A percentile compares a stretch with the other conserved stretches of the same genome.
phyloP scores from a whole-genome alignment of 1,284 basidiomycete species.

The Mycena citricolor region DNA sequence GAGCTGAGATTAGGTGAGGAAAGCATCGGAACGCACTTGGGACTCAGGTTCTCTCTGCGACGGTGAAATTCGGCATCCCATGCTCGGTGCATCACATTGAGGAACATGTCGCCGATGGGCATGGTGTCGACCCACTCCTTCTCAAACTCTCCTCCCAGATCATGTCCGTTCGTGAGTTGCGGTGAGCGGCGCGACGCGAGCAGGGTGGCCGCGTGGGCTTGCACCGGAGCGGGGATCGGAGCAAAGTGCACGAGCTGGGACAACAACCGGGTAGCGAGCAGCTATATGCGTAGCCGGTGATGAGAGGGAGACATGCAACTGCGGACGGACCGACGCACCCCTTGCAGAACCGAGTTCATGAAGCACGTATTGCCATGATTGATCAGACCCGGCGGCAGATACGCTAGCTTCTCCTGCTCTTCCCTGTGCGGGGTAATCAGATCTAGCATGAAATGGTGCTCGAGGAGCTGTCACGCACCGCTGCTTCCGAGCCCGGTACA shows the following conservation, averaged over 20 bases:
- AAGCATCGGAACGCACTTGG: slow-evolving; percentile 48
- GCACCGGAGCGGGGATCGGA: slow-evolving; percentile 41
- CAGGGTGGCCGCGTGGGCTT: slow-evolving; percentile 37
- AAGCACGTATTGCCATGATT: slow-evolving; percentile 86
- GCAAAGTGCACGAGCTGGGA: slow-evolving; percentile 60
- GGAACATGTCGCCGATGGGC: slow-evolving; percentile 65
- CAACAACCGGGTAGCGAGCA: slow-evolving; percentile 65
- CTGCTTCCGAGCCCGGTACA: slow-evolving; percentile 55
- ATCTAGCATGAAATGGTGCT: slow-evolving; percentile 4
- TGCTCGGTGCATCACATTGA: slow-evolving; percentile 53
- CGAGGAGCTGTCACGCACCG: slow-evolving; percentile 26
- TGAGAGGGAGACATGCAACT: neutral
- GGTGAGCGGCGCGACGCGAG: slow-evolving; percentile 56
- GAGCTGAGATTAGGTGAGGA: neutral
- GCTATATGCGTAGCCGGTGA: slow-evolving; percentile 41
- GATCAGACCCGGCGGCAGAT: slow-evolving; percentile 71
- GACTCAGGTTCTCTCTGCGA: slow-evolving; percentile 53
- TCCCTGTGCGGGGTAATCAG: slow-evolving; percentile 33
- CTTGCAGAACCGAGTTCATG: slow-evolving; percentile 75
- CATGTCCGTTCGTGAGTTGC: slow-evolving; percentile 64
- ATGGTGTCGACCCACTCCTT: slow-evolving; percentile 54
- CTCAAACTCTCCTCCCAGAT: slow-evolving; percentile 50
- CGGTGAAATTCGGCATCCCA: slow-evolving; percentile 58
- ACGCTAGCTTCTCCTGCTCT: slow-evolving; percentile 56
- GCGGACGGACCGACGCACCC: slow-evolving; percentile 37